Conservation (phyloP, 116 monocot genomes). For the Iris pallida region DNA sequence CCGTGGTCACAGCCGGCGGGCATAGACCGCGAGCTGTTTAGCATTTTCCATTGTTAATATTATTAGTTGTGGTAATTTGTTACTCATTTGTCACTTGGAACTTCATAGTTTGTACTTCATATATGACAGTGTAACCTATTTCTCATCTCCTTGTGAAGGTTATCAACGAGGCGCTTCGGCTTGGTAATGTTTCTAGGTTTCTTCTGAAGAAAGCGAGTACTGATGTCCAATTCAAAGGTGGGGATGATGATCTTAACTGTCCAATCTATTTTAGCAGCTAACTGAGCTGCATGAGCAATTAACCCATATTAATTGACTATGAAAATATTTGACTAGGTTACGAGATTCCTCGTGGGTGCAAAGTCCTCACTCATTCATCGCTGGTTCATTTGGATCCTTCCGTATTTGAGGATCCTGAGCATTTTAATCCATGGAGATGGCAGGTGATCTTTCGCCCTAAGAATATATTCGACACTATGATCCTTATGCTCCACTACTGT, state of each 20-base stretch:
- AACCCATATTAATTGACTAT: no score
- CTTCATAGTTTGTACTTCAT: not conserved
- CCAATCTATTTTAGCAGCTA: not conserved
- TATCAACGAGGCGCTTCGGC: conserved; percentile 85
- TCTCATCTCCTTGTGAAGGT: conserved; percentile 37
- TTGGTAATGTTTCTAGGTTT: conserved; percentile 84
- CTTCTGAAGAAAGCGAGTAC: conserved; percentile 67
- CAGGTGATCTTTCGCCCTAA: conserved; percentile 31
- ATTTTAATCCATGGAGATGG: conserved; percentile 97
- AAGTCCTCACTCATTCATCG: conserved; percentile 68
- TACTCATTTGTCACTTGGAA: no score
- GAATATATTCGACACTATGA: no score
- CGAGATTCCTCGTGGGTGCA: conserved; percentile 83
- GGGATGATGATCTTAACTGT: no score
- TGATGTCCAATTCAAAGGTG: conserved; percentile 74
- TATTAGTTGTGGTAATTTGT: not conserved
- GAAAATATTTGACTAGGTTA: conserved; percentile 29
- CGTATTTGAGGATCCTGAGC: conserved; percentile 49
- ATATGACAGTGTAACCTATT: not conserved
- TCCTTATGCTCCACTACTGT: no score
- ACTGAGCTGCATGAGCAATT: not conserved
- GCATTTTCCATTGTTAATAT: no score
- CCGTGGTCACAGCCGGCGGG: no score
- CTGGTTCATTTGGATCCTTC: conserved; percentile 81
- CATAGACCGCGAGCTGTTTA: no score